These are phyloP conservation scores for Neurospora sp. DNA, from an alignment of 2,329 filamentous ascomycete species.

Conservation along the genomic window DNA sequence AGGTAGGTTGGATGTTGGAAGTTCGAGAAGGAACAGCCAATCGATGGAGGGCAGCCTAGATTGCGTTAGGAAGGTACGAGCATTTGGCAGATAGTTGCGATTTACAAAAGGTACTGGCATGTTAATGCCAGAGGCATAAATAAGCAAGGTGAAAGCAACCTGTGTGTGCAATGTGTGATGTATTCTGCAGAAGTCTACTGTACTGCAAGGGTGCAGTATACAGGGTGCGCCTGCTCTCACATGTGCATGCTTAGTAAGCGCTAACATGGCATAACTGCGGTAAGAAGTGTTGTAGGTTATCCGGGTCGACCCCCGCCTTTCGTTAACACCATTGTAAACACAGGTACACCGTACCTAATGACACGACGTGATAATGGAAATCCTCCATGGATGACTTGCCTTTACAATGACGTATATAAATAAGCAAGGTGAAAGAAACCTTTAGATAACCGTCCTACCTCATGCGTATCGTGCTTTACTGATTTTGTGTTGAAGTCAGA, in stretches of 20 bases:
- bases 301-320: background rate
- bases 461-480: background rate
- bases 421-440: background rate
- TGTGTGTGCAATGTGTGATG: no score
- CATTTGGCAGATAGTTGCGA: background rate
- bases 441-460: background rate
- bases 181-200: no score
- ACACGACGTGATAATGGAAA: background rate
- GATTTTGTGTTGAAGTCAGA: background rate
- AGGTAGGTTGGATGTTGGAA: background rate
- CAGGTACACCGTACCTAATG: background rate
- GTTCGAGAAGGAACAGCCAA: background rate
- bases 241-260: no score
- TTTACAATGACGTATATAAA: background rate
- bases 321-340: background rate
- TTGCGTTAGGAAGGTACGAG: background rate
- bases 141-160: no score
- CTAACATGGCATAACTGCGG: background rate
- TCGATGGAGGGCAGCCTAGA: background rate
- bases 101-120: background rate
- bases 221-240: no score
- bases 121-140: no score
- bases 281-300: background rate
- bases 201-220: no score
- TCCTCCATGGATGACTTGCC: background rate